Evolutionary conservation across 495 filamentous ascomycete genomes (phyloP), one percentile per base, ranked within the genome.

Genomic region (Aspergillus mulundensis): DNA sequence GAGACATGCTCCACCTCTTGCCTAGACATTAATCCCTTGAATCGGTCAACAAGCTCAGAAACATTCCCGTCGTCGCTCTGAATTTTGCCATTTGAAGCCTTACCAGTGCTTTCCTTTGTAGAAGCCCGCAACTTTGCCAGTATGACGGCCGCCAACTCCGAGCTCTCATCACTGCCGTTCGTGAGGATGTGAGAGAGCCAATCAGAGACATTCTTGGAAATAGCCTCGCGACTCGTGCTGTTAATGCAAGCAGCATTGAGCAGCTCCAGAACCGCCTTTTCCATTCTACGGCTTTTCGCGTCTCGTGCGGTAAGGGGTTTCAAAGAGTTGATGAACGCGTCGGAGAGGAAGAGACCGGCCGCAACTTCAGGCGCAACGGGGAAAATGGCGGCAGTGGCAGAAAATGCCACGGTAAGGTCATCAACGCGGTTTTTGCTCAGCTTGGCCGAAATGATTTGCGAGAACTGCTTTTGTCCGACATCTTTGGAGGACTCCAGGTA

Each of bases 241-340:
- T 91, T 86, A 70, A 95, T 87, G 70, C 91, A 95, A 16, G 93
- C 95, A 11, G 89, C 89, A 70, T 88, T 94, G 39, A 97, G 74
- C 76, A 97, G 84, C 57, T 97, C 89, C 51, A 97, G 71, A 23
- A 89, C 82, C 5, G 90, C 85, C 38, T 84, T 81, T 70, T 96
- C 91, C 39, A 96, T 85, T 51, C 87, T 87, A 58, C 79, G 78
- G 63, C 84, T 88, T 71, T 88, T 91, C 68, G 81, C 81, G 51
- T 88, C 87, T 62, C 84, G 82, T 50, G 86, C 79, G 67, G 91
- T 84, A 45, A 92, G 69, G 7, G 87, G 83, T 18, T 81, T 82
- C 20, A 96, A 75, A 34, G 79, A 80, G 28, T 77, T 67, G 47
- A 94, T 76, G 63, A 97, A 97, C 2, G 87, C 88, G 42, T 93